Evolutionary conservation across 2,329 filamentous ascomycete species (phyloP), one percentile per base, ranked within the genome.

Genomic region (Fusarium mangiferae): DNA sequence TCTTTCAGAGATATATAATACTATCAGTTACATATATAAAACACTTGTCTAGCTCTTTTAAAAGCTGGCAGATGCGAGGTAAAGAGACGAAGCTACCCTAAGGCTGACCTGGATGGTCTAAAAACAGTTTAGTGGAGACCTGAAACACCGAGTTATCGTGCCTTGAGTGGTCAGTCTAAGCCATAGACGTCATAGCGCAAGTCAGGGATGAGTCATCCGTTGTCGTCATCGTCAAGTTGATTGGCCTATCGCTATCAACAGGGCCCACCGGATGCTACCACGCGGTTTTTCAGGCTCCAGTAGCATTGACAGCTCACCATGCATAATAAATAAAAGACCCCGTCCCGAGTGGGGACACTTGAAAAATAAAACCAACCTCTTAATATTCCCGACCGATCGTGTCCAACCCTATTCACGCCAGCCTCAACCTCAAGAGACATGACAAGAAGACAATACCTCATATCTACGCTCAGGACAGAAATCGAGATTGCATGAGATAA

Each of bases 331-430:
- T 59, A 26, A 44, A 59, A 59, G 33, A 30, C 24, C 35, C 51
- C 33, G 30, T 28, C 33, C 51, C 20, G 20, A 59, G 56, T 59
- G 56, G 56, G 24, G 56, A 51, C 56, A 5, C 10, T 49, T 59
- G 30, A 58, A 38, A 59, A 59, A 59, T 59, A 36, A 59, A 51
- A 59, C 42, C 56, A 59, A 51, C 56, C 56, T 59, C 56, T 51
- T 28, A 20, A 51, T 36, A 48, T 51, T 49, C 30, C 44, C 55
- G 24, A 36, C 20, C 20, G 22, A 24, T 10, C 17, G 48, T 51
- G 39, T 26, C 22, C 38, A 57, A 26, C 41, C 33, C 33, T 49
- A 26, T 49, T 58, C 30, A 58, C 41, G 41, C 41, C 30, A 28
- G 42, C 41, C 33, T 59, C 42, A 51, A 30, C 26, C 52, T 46